phyloP scores from a whole-genome alignment of 176 grass and related monocot species.

The Eleusine coracana region DNA sequence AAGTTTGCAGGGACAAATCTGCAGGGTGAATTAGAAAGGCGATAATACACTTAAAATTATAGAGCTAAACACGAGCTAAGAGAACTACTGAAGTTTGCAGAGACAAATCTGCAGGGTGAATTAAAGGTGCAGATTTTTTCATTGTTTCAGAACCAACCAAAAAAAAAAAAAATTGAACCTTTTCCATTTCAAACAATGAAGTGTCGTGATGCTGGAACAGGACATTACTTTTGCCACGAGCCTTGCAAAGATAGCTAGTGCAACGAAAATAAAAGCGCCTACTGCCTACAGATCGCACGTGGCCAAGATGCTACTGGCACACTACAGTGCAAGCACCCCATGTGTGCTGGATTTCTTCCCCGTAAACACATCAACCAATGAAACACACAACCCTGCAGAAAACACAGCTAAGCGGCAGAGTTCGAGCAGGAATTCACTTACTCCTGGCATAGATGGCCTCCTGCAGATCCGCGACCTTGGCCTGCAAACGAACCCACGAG shows the following conservation, averaged over 20 bases:
- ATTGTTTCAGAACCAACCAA: too few species aligned
- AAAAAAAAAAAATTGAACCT: too few species aligned
- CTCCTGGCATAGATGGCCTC: conserved; percentile 71
- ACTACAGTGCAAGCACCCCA: background rate
- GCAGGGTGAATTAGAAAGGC: background rate
- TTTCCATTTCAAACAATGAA: too few species aligned
- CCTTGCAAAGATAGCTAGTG: background rate
- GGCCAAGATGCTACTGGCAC: background rate
- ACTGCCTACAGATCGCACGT: too few species aligned
- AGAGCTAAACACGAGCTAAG: background rate
- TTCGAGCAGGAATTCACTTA: conserved; percentile 34
- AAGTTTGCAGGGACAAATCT: background rate
- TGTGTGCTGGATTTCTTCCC: background rate
- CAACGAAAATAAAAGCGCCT: too few species aligned
- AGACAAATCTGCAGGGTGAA: background rate
- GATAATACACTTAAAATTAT: background rate
- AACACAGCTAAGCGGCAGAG: background rate
- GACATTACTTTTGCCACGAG: background rate
- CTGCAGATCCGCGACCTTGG: conserved; percentile 91
- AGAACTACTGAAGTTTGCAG: background rate
- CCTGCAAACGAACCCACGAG: conserved; percentile 57
- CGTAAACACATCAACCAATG: background rate
- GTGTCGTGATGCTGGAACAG: too few species aligned
- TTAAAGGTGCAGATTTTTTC: too few species aligned
- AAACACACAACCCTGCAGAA: background rate